Evolutionary conservation across 352 stramenopile genomes (phyloP), one percentile per base, ranked within the genome.

Genomic region (Phytopythium chamaehyphon): DNA sequence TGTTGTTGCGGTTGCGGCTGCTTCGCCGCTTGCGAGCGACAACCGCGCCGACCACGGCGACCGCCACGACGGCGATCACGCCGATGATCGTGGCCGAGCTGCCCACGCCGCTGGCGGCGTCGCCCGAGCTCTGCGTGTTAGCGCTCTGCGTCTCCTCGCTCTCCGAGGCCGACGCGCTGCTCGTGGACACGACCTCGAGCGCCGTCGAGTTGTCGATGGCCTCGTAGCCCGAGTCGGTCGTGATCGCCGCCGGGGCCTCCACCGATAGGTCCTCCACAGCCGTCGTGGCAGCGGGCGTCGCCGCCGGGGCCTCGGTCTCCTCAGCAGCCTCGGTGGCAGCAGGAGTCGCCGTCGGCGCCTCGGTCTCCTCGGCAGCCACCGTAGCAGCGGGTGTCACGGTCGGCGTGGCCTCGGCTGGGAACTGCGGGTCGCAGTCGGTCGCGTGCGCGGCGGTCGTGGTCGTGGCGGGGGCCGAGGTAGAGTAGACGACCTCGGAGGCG

Each of bases 341-440:
- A 2, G 59, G 46, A 19, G 43, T 53, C 7, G 55, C 50, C 2
- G 54, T 60, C 14, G 18, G 19, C 7, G 35, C 12, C 26, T 44
- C 49, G 19, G 35, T 15, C 26, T 44, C 49, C 19, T 48, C 51
- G 31, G 21, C 26, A 18, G 40, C 22, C 11, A 50, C 44, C 24
- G 58, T 59, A 15, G 44, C 52, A 16, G 54, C 49, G 3, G 54
- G 50, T 2, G 59, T 62, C 31, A 54, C 48, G 4, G 35, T 24
- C 15, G 53, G 40, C n/a, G 55, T 66, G 40, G 51, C 48, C 24
- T 71, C 62, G 2, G 40, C 38, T 2, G 62, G 66, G 52, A 75
- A 75, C 44, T 75, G 58, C 12, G 66, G 59, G 38, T 67, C 57
- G 54, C 66, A 75, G 53, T 75, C 62, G 21, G 40, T 55, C 35